Conservation (phyloP, 208 protist species). For the Leishmania arabica region DNA sequence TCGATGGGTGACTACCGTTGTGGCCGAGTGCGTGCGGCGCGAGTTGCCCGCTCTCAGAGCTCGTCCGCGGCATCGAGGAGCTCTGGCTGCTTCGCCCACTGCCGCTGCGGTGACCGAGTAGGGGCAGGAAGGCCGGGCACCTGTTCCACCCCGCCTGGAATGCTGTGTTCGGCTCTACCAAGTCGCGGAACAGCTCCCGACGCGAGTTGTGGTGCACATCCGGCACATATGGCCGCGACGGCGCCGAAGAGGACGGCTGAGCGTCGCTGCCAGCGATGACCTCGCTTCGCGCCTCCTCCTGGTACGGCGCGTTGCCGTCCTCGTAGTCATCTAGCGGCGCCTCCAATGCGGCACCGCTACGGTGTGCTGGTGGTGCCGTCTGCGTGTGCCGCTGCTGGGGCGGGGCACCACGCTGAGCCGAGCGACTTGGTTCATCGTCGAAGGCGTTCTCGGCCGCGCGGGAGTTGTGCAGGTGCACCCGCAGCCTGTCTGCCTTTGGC, state of each 20-base stretch:
- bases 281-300: not conserved
- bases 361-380: not conserved
- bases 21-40: not conserved
- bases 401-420: not conserved
- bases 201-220: slow-evolving; percentile 4
- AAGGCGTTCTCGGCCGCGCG: not conserved
- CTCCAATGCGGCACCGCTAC: not conserved
- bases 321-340: not conserved
- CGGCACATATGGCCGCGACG: not conserved
- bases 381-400: not conserved
- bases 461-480: not conserved
- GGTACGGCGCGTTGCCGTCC: not conserved
- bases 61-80: not conserved
- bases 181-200: slow-evolving; percentile 15
- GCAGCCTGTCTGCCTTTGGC: not conserved
- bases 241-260: not conserved
- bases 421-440: not conserved
- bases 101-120: slow-evolving; percentile 5
- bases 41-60: slow-evolving; percentile 4
- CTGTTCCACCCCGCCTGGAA: slow-evolving; percentile 16
- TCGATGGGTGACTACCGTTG: not conserved
- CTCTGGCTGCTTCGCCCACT: not conserved
- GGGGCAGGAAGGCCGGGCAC: slow-evolving; percentile 19
- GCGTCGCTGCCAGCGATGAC: not conserved
- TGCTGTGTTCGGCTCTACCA: slow-evolving; percentile 12